Evolutionary conservation across 2,329 filamentous ascomycete species (phyloP).

Genomic region (Fusarium irregulare): DNA sequence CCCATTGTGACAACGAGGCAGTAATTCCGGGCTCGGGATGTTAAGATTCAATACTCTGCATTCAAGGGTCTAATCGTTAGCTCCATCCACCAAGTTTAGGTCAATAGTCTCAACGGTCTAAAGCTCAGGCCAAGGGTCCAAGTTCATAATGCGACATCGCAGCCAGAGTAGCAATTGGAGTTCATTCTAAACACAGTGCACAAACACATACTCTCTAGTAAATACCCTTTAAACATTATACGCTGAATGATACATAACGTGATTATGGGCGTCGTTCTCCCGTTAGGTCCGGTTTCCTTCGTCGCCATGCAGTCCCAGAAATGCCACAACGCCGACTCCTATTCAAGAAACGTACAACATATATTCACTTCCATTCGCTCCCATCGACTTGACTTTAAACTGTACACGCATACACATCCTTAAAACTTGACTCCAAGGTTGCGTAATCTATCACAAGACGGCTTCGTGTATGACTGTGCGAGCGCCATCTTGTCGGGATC

Average conservation of each 20-base stretch:
- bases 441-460: slow-evolving; percentile 64
- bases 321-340: slow-evolving; percentile 48
- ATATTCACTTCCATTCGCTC: slow-evolving; percentile 1
- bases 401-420: slow-evolving; percentile 6
- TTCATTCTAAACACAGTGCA: too few relatives aligned
- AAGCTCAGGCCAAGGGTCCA: slow-evolving; percentile 28
- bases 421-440: slow-evolving; percentile 52
- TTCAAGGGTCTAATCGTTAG: background rate
- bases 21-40: background rate
- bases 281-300: slow-evolving; percentile 22
- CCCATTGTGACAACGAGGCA: background rate
- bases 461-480: slow-evolving; percentile 67
- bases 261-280: slow-evolving; percentile 34
- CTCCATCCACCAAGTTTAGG: background rate
- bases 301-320: slow-evolving; percentile 44
- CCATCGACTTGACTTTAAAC: background rate
- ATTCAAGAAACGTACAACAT: slow-evolving; percentile 40
- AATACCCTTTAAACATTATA: slow-evolving; percentile 20
- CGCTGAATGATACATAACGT: slow-evolving; percentile 33
- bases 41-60: background rate
- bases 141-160: background rate
- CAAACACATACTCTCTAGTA: background rate
- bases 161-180: slow-evolving; percentile 7
- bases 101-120: slow-evolving; percentile 1
- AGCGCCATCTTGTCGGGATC: slow-evolving; percentile 82